A percentile compares a stretch with the other conserved stretches of the same genome.
These are phyloP conservation scores for Pyrenophora teres DNA, from an alignment of 2,329 filamentous ascomycete genomes.

Conservation along the genomic window DNA sequence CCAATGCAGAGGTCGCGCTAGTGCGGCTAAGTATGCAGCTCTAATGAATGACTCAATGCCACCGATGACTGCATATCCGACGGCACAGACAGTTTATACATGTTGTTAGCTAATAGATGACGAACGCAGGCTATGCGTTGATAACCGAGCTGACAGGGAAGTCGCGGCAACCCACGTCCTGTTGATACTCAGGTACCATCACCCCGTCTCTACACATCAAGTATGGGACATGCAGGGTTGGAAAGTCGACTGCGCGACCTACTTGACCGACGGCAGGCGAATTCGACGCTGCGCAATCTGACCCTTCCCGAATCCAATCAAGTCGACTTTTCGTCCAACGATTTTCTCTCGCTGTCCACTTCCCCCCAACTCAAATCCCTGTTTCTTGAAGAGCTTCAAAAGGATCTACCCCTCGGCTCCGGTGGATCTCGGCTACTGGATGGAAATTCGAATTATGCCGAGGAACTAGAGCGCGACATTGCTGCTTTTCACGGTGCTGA, in stretches of 20 bases:
- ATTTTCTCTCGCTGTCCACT: conserved; percentile 64
- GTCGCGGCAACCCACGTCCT: conserved; percentile 7
- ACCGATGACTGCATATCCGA: not conserved
- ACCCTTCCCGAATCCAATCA: conserved; percentile 37
- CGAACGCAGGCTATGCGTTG: not conserved
- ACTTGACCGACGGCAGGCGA: conserved; percentile 49
- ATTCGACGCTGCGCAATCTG: conserved; percentile 40
- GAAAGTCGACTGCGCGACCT: conserved; percentile 30
- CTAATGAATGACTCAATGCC: conserved; percentile 12
- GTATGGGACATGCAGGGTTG: conserved; percentile 22
- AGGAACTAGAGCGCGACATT: conserved; percentile 63
- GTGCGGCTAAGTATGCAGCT: conserved; percentile 8
- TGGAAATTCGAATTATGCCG: conserved; percentile 66
- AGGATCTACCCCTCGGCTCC: conserved; percentile 55
- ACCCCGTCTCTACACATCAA: not conserved
- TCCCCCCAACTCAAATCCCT: conserved; percentile 53
- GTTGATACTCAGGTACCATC: not conserved
- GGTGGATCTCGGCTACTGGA: conserved; percentile 67
- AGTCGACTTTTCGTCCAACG: conserved; percentile 68
- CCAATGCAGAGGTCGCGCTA: conserved; percentile 4
- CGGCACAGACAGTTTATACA: not conserved
- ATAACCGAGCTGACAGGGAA: not conserved
- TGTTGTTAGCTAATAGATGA: conserved; percentile 11
- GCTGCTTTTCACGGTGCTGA: conserved; percentile 65
- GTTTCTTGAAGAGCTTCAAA: conserved; percentile 55